A percentile compares a stretch with the other conserved stretches of the same genome.
Evolutionary conservation across 345 rosid species (phyloP).

Genomic region (Carallia brachiata): DNA sequence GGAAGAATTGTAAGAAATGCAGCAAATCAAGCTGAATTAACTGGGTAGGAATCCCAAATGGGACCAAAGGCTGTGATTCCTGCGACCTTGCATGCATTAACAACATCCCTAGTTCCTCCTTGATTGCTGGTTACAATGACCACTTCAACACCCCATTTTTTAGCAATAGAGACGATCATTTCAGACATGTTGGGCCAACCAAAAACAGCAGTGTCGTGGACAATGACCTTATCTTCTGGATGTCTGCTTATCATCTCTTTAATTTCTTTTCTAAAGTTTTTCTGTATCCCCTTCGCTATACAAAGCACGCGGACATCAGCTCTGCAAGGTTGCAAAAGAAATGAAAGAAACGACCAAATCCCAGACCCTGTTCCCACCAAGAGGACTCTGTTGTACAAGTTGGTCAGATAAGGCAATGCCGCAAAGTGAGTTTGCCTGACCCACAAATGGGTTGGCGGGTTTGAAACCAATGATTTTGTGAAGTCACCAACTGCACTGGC

Average conservation of each 20-base stretch:
- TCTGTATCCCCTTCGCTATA: constrained; percentile 71
- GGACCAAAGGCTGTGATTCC: constrained; percentile 83
- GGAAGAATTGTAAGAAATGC: too few relatives aligned
- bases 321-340: constrained; percentile 59
- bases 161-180: constrained; percentile 64
- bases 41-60: constrained; percentile 71
- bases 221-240: constrained; percentile 56
- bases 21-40: background rate
- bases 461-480: constrained; percentile 59
- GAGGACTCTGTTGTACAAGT: constrained; percentile 69
- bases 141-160: constrained; percentile 65
- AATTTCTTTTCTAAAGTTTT: constrained; percentile 68
- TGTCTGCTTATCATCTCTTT: constrained; percentile 49
- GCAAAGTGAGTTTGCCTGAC: constrained; percentile 74
- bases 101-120: constrained; percentile 78
- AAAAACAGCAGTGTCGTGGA: constrained; percentile 58
- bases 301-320: constrained; percentile 60
- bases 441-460: constrained; percentile 78
- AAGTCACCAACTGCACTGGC: constrained; percentile 89
- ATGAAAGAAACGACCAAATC: constrained; percentile 74
- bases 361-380: constrained; percentile 86
- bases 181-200: constrained; percentile 72
- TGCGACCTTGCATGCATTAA: constrained; percentile 56
- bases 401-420: constrained; percentile 66
- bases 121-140: constrained; percentile 85